Evolutionary conservation across 805 yeast genomes (phyloP), one percentile per base, ranked within the genome.

Genomic region (Ogataea pini): DNA sequence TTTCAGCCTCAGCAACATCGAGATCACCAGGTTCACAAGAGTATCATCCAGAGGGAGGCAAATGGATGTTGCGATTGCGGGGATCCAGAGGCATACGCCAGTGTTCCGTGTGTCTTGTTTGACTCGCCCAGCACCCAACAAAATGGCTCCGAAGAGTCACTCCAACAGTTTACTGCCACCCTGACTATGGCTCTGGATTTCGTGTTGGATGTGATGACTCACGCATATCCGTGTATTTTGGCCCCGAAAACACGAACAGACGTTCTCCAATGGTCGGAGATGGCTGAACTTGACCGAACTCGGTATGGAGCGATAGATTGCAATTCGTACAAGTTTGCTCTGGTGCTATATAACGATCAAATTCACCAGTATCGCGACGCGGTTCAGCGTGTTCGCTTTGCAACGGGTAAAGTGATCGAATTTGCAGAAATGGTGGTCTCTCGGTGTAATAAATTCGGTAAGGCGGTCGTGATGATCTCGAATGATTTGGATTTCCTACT

Each of bases 21-120:
- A 29, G 92, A 82, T 38, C 98, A 91, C 64, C 78, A 80, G 40
- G 83, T 86, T 7, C 79, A 83, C 47, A 77, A 82, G 14, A 73
- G 80, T 33, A 80, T 86, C 6, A 78, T 85, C 48, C 79, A 79
- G 36, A 72, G 87, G 44, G 86, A 80, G 51, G 85, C 75, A 50
- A 79, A 91, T 32, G 94, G 94, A 0, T 86, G 85, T 16, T 86
- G 95, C 63, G 96, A 89, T 60, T 89, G 96, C 64, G 96, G 96
- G 3, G 96, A 89, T 59, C 79, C 82, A 0, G 96, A 87, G 60
- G 95, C 95, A 0, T 89, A 95, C 90, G 65, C 64, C 13, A 66
- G 73, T 1, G 69, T 81, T 36, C 59, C 69, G 12, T 89, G 96
- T 62, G 71, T 72, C 16, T 61, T 73, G 41, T 67, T 65, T 38